Base-by-base conservation (phyloP, 257 asterid genomes). In the Solanum ossicruentum region DNA sequence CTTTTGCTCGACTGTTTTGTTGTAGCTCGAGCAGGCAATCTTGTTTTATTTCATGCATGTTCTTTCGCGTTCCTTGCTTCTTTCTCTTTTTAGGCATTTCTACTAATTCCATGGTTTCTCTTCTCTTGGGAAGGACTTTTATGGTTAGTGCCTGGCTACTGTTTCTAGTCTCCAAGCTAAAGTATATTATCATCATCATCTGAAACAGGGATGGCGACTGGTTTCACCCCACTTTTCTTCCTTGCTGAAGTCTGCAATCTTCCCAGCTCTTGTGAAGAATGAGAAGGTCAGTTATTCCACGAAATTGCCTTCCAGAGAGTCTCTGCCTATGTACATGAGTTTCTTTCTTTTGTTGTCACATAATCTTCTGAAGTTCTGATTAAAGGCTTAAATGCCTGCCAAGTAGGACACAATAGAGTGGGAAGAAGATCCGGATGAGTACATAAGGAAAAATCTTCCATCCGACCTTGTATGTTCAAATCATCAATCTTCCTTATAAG, bases 371-470 rank as follows among this genome's bases (percentile, higher is more conserved):
- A 51, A 77, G 26, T 71, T 66, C 77, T 83, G 45, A 83, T 51
- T 83, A 71, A 83, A 23, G 85, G 15, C 80, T 83, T 52, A 82
- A 81, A 18, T 47, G 58, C 41, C 32, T 69, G 54, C 65, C 52
- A 47, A 60, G 63, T 72, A 89, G 92, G 90, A 89, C 80, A 78
- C 54, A 54, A n/a, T 85, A 10, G 90, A 89, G 84, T 89, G 92
- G 91, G 89, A 89, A 84, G 92, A 89, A 85, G 90, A 89, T 75
- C 83, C 90, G 12, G 89, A 88, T 83, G 92, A 89, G 84, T 89
- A 89, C 82, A 86, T 89, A 67, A 80, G 89, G 88, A 89, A 88
- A 85, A 89, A 89, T 85, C 87, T 89, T 86, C 89, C 92, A 41
- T 83, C 92, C 65, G 92, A 88, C 70, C 90, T 88, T 84, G 90